Evolutionary conservation across 140 eudicot genomes (phyloP).

Genomic region (Anethum foeniculum): DNA sequence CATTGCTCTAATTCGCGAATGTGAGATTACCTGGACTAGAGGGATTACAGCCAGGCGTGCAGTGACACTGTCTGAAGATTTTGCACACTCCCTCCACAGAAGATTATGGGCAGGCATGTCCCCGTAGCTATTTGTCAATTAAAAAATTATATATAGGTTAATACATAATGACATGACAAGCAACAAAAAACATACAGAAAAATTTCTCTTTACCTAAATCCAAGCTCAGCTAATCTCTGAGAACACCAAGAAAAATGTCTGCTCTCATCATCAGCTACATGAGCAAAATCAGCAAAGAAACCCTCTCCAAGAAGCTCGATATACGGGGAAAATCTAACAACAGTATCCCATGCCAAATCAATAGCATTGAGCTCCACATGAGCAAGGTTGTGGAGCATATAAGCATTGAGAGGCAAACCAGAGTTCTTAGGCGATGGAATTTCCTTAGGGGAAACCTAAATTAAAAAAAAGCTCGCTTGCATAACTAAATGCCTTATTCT

Average conservation of each 20-base stretch:
- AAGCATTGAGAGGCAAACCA: conserved; percentile 82
- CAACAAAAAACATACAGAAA: neutral
- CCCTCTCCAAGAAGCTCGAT: conserved; percentile 72
- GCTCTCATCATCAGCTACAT: conserved; percentile 97
- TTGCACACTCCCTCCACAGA: conserved; percentile 90
- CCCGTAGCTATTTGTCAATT: conserved; percentile 53
- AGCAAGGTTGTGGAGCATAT: conserved; percentile 94
- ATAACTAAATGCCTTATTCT: neutral
- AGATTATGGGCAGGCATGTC: conserved; percentile 97
- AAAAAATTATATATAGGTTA: neutral
- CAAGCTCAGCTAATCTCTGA: conserved; percentile 84
- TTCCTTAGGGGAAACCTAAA: conserved; percentile 91
- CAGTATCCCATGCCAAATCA: conserved; percentile 97
- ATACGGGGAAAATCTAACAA: conserved; percentile 87
- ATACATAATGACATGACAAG: neutral
- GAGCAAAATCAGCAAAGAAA: conserved; percentile 96
- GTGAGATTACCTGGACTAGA: conserved; percentile 68
- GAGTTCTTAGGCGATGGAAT: conserved; percentile 78
- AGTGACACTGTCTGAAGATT: conserved; percentile 76
- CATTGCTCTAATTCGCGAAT: neutral
- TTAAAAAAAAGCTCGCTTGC: neutral
- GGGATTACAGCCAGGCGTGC: conserved; percentile 97
- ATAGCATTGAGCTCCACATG: conserved; percentile 91
- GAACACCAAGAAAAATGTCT: conserved; percentile 98
- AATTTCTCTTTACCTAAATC: conserved; percentile 53